Evolutionary conservation across 208 protist species (phyloP).

Genomic region (Porcisia deanei): DNA sequence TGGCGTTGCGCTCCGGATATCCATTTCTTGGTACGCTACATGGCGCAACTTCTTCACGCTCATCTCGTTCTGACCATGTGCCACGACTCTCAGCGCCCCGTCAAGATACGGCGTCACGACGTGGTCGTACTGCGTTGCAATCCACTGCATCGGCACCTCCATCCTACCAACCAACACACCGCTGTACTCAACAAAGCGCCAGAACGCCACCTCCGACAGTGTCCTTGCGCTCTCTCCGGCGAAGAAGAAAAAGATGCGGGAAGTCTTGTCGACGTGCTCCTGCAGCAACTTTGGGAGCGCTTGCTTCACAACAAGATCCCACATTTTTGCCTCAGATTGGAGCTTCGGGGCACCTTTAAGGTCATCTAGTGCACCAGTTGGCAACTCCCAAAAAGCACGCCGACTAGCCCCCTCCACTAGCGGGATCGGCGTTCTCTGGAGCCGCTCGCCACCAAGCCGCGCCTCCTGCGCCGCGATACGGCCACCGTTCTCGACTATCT

Average conservation of each 20-base stretch:
- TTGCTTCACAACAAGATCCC: conserved; percentile 40
- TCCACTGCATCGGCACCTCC: conserved; percentile 34
- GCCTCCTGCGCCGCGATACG: conserved; percentile 26
- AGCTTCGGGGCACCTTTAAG: conserved; percentile 35
- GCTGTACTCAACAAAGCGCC: conserved; percentile 67
- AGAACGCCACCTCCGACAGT: conserved; percentile 79
- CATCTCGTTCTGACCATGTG: conserved; percentile 47
- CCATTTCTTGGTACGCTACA: conserved; percentile 73
- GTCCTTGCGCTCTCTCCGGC: conserved; percentile 55
- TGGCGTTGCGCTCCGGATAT: conserved; percentile 64
- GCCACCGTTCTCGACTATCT: conserved; percentile 7
- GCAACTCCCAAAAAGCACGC: conserved; percentile 54
- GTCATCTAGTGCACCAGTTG: conserved; percentile 45
- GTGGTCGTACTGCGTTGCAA: conserved; percentile 66
- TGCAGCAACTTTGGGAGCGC: conserved; percentile 46
- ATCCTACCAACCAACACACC: conserved; percentile 21
- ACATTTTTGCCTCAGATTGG: conserved; percentile 31
- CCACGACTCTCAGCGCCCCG: conserved; percentile 37
- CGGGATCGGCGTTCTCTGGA: conserved; percentile 45
- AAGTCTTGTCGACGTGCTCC: conserved; percentile 42
- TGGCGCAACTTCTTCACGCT: conserved; percentile 42
- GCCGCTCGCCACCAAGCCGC: conserved; percentile 43
- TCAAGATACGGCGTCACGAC: conserved; percentile 78
- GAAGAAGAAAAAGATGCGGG: conserved; percentile 69
- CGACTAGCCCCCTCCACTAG: conserved; percentile 40